Evolutionary conservation across 2,329 filamentous ascomycete genomes (phyloP), one percentile per base, ranked within the genome.

Genomic region (Aspergillus hiratsukae): DNA sequence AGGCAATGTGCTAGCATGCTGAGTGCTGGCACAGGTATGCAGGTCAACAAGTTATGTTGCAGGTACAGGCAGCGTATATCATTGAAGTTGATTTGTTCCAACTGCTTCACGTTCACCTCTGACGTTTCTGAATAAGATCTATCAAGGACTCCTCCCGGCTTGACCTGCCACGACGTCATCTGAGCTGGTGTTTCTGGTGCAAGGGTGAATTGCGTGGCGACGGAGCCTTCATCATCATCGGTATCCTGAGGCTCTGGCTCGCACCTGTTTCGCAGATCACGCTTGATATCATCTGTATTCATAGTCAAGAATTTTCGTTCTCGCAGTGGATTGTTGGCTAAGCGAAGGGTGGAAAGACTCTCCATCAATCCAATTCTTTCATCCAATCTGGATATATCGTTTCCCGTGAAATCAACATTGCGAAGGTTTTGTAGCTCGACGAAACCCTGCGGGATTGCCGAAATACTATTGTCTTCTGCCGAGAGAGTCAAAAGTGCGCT

Each of bases 311-410:
- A 91, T 69, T 91, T 96, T 69, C 89, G 91, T 69, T 97, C 91
- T 14, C 89, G 83, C 14, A 99, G 77, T 0, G 94, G 94, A 66
- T 99, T 99, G n/a, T 91, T 91, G 46, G 86, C 87, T 31, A 99
- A 79, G 4, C 87, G 85, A 45, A 97, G 82, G 69, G 87, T 87
- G 21, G 85, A 81, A 9, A 99, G 76, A 48, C 76, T 86, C 5
- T 90, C 85, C 91, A 97, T 96, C 27, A 84, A 78, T 4, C 87
- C 88, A 56, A 97, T 84, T 61, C 86, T 86, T 0, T 90, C 82
- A 29, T 94, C 89, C 7, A 99, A 72, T 11, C 83, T 78, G 2
- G 84, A 85, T 49, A 99, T 85, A 61, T 94, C 86, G 67, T 99
- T 99, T 63, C 87, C 86, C 0, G 89, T 89, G 62, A 97, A 87